Evolutionary conservation across 208 protist species (phyloP), one percentile per base, ranked within the genome.

Genomic region (Porcisia deanei): DNA sequence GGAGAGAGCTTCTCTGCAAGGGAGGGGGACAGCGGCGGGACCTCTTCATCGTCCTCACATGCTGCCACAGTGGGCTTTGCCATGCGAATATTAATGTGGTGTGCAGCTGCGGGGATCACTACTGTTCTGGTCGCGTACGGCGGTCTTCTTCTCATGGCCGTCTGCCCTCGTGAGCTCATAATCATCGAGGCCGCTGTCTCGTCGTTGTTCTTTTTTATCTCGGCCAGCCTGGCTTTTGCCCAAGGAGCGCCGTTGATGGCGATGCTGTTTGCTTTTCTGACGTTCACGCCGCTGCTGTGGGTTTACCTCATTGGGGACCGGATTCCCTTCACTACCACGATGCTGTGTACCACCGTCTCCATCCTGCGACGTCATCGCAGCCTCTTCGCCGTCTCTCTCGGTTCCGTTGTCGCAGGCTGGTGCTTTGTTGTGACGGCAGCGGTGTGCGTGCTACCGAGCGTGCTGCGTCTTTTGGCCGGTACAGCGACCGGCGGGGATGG

Each of bases 251-350:
- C 39, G 20, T 30, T 83, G 2, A 63, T 53, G 20, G 65, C 77
- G 22, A 49, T 88, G 18, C 0, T 92, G 10, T 80, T 88, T 52
- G 64, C 54, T 47, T 49, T 87, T 14, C 61, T 86, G 61, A 73
- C 79, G 20, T 68, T 80, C 22, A 69, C 90, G 41, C 81, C 85
- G 49, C 65, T 89, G 37, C 57, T 94, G 70, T 92, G 88, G 80
- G 68, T 96, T 18, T 94, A 84, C 76, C 69, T 87, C 49, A 80
- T 93, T n/a, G 84, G 83, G 12, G 85, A 88, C 68, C 83, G 88
- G 53, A 92, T 94, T 66, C 77, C 80, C 39, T 94, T 94, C 77
- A 82, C 85, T 3, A 78, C 83, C 52, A 70, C 76, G 67, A 80
- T 92, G 71, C 75, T 94, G 20, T 68, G 63, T 53, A 78, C 74